Percentiles rank a stretch among this genome's conserved stretches.
Evolutionary conservation across 371 early-diverging fungal genomes (phyloP).

Genomic region (Zychaea mexicana): DNA sequence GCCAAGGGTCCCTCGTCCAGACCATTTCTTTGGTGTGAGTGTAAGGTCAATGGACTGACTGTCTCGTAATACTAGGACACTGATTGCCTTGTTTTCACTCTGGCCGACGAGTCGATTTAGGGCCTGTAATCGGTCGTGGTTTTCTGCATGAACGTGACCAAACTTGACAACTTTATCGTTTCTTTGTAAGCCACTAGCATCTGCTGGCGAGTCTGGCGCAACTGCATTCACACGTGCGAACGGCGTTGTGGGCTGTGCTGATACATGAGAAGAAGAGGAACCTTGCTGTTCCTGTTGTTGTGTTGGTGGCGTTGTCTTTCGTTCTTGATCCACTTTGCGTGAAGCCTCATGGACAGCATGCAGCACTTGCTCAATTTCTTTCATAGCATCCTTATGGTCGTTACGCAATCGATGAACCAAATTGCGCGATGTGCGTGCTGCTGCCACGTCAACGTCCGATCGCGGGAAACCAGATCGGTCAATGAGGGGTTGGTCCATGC

Average conservation of each 20-base stretch:
- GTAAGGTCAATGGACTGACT: conserved; percentile 27
- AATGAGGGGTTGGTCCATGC: conserved; percentile 73
- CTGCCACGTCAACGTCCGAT: conserved; percentile 83
- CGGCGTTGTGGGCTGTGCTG: conserved; percentile 32
- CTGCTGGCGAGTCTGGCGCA: conserved; percentile 82
- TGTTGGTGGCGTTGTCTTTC: conserved; percentile 9
- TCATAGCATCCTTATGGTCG: conserved; percentile 73
- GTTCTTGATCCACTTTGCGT: conserved; percentile 19
- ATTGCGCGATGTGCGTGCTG: conserved; percentile 58
- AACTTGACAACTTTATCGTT: conserved; percentile 69
- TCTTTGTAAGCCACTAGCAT: conserved; percentile 62
- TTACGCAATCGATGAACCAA: conserved; percentile 69
- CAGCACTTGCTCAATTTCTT: conserved; percentile 68
- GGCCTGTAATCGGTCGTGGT: conserved; percentile 51
- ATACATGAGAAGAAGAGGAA: conserved; percentile 5
- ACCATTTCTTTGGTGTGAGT: conserved; percentile 72
- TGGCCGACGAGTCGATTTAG: conserved; percentile 56
- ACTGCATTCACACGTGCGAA: conserved; percentile 85
- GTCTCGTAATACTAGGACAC: conserved; percentile 51
- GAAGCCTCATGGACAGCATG: conserved; percentile 63
- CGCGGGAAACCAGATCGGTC: conserved; percentile 86
- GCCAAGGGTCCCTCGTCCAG: conserved; percentile 79
- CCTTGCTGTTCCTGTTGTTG: not conserved
- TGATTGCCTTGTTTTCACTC: conserved; percentile 53
- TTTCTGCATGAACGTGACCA: conserved; percentile 53